Evolutionary conservation across 169 alveolate species (phyloP).

Genomic region (Eimeria praecox): DNA sequence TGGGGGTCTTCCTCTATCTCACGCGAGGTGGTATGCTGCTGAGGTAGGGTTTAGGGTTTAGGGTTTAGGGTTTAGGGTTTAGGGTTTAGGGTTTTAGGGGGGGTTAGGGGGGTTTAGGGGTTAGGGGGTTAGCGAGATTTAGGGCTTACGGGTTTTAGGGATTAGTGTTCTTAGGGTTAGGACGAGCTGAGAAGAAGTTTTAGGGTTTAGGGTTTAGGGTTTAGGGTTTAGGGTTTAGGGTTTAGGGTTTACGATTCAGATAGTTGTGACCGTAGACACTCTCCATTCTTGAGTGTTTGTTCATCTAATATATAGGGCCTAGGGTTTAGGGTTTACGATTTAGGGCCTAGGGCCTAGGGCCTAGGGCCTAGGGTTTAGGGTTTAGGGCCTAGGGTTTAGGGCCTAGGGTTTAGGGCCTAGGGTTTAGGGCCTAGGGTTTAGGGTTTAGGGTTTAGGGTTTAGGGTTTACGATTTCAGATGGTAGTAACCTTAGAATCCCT

Average conservation of each 20-base stretch:
- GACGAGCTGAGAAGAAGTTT: background rate
- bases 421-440: constrained; percentile 59
- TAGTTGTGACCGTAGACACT: too few relatives aligned
- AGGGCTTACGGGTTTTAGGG: too few relatives aligned
- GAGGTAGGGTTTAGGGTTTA: constrained; percentile 52
- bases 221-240: background rate
- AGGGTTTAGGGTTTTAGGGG: background rate
- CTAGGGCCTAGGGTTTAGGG: too few relatives aligned
- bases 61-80: constrained; percentile 3
- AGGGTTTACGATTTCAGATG: too few relatives aligned
- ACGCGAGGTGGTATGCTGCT: constrained; percentile 54
- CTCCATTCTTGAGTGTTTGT: too few relatives aligned
- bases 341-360: too few relatives aligned
- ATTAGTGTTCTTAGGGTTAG: too few relatives aligned
- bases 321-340: too few relatives aligned
- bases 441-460: constrained; percentile 26
- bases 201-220: background rate
- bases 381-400: background rate
- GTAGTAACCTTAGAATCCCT: too few relatives aligned
- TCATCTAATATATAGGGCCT: too few relatives aligned
- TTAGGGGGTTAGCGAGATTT: background rate
- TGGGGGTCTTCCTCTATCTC: constrained; percentile 38
- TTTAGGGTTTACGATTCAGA: too few relatives aligned
- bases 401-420: constrained; percentile 6
- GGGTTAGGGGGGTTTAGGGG: background rate